Conservation (phyloP, 139 green algal genomes). For the Volvox africanus region DNA sequence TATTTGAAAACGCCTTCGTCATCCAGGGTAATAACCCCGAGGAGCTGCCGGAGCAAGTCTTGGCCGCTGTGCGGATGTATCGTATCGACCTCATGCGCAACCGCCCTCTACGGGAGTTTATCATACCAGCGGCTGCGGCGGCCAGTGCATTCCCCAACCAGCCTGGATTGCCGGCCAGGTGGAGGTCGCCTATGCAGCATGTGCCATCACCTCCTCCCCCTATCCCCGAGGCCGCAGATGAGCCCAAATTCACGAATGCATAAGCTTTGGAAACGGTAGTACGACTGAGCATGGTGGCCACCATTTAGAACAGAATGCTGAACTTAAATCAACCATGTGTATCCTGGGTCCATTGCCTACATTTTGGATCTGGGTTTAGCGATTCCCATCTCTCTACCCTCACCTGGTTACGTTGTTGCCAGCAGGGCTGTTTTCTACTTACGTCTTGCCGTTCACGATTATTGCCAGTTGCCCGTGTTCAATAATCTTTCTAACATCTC, state of each 20-base stretch:
- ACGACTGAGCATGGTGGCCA: too few species aligned
- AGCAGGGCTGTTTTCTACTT: too few species aligned
- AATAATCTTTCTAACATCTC: too few species aligned
- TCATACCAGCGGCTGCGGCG: neutral
- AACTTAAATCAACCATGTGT: too few species aligned
- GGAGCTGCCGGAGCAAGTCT: slow-evolving; percentile 88
- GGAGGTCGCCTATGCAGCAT: neutral
- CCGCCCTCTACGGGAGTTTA: slow-evolving; percentile 1
- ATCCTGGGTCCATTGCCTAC: too few species aligned
- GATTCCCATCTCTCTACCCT: too few species aligned
- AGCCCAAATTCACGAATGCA: neutral
- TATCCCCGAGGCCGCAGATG: neutral
- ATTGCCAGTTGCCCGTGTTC: too few species aligned
- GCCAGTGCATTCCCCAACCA: neutral
- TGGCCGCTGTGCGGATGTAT: slow-evolving; percentile 71
- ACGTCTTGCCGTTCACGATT: too few species aligned
- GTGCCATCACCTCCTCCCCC: neutral
- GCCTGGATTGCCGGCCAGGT: neutral
- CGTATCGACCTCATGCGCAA: slow-evolving; percentile 58
- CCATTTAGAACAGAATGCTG: too few species aligned
- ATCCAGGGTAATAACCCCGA: slow-evolving; percentile 82
- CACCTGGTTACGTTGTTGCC: too few species aligned
- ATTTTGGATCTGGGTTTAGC: too few species aligned
- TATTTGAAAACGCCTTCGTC: slow-evolving; percentile 89
- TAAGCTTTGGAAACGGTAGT: too few species aligned